These are phyloP conservation scores for Apostasia shenzhenica DNA, from an alignment of 106 monocot species.

Conservation along the genomic window DNA sequence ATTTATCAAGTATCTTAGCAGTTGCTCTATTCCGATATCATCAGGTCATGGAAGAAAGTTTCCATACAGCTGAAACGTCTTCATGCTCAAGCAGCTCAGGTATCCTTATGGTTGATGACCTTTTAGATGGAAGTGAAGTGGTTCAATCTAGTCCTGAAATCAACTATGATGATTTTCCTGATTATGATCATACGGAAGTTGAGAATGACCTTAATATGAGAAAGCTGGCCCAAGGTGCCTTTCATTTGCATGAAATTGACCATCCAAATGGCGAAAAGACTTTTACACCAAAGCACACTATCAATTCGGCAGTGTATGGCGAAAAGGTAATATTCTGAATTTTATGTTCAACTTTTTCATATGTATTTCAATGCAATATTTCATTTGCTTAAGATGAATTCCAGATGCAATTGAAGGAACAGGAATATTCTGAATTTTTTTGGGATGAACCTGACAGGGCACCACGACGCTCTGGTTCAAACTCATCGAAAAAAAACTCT, in stretches of 20 bases:
- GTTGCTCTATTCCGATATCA: too few species aligned
- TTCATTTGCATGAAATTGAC: constrained; percentile 1
- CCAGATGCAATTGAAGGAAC: neutral
- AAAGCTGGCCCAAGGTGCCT: constrained; percentile 23
- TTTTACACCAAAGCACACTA: neutral
- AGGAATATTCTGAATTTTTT: neutral
- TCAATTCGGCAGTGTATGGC: neutral
- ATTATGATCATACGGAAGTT: neutral
- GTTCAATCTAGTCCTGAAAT: neutral
- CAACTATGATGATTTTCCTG: neutral
- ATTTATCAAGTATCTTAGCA: too few species aligned
- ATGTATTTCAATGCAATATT: neutral
- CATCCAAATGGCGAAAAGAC: neutral
- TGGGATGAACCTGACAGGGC: neutral
- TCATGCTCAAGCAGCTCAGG: neutral
- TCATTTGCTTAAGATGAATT: too few species aligned
- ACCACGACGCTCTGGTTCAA: neutral
- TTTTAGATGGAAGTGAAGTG: neutral
- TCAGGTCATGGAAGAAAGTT: neutral
- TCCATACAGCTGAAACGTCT: neutral
- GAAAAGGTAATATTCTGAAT: neutral
- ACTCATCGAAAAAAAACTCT: neutral
- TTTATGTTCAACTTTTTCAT: neutral
- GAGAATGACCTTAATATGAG: constrained; percentile 23
- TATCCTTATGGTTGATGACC: neutral